Conservation (phyloP, 2,329 filamentous ascomycete genomes). For the Lasiodiplodia sp. region DNA sequence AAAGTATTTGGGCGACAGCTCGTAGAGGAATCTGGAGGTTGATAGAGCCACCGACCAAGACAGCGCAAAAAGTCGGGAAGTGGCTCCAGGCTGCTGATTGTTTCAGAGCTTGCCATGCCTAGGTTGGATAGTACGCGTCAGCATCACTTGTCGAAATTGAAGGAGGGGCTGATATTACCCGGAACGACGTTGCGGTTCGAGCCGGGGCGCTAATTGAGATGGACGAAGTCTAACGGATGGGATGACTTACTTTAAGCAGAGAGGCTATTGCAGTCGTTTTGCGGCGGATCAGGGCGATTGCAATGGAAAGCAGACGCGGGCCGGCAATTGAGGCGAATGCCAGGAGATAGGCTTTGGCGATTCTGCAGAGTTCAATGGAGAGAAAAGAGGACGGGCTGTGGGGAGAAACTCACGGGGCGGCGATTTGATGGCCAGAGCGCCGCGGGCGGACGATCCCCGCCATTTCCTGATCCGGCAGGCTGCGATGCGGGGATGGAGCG, state of each 20-base stretch:
- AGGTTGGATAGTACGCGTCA: conserved; percentile 34
- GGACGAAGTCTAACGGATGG: conserved; percentile 15
- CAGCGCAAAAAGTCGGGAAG: conserved; percentile 62
- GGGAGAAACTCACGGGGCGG: conserved; percentile 7
- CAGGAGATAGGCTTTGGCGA: conserved; percentile 32
- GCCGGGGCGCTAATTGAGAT: conserved; percentile 14
- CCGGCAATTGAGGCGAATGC: conserved; percentile 54
- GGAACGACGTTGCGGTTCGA: conserved; percentile 16
- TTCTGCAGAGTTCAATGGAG: conserved; percentile 17
- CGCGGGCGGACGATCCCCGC: conserved; percentile 11
- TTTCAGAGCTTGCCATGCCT: conserved; percentile 51
- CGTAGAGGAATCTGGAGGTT: conserved; percentile 49
- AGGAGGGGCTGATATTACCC: conserved; percentile 7
- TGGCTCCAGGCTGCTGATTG: conserved; percentile 53
- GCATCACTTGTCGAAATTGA: conserved; percentile 19
- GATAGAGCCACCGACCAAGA: conserved; percentile 61
- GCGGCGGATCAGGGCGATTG: conserved; percentile 30
- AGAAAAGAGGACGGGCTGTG: neutral
- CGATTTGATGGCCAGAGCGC: neutral
- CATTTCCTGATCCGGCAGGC: conserved; percentile 18
- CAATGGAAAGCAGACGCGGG: conserved; percentile 51
- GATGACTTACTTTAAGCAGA: conserved; percentile 28
- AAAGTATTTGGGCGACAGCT: neutral
- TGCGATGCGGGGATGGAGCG: conserved; percentile 18
- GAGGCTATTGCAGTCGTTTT: conserved; percentile 7